Evolutionary conservation across 805 yeast genomes (phyloP), one percentile per base, ranked within the genome.

Genomic region (Torulaspora delbrueckii): DNA sequence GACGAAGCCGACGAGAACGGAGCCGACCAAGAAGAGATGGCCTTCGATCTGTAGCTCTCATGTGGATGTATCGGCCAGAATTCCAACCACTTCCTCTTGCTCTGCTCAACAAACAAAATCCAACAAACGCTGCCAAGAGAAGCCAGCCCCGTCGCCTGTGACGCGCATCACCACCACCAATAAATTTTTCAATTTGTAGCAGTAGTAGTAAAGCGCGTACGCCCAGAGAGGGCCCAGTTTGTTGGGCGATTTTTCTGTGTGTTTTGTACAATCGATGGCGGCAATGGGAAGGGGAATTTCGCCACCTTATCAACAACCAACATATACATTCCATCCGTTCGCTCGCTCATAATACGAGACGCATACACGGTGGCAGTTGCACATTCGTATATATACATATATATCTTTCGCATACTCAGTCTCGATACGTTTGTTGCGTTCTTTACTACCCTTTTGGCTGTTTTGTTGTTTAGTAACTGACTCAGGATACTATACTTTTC

Each of bases 221-320:
- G n/a, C 13, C 30, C 13, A 26, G 30, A 19, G 30, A 26, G n/a
- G n/a, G 30, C 30, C 31, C 30, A 28, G 42, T 39, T 39, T 39
- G 42, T 39, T 39, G 42, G 26, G 34, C 19, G 14, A 14, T 31
- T 31, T 31, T 31, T 28, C 6, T 37, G 28, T 37, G 32, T 26
- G 40, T 38, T 38, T 30, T 39, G 42, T 39, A 39, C 34, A 14
- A 14, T 31, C 14, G 34, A 18, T 27, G 42, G 42, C 42, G 42
- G 42, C 42, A 39, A 39, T 10, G 9, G 28, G 41, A 22, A 23
- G 39, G 39, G 27, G 39, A 32, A 27, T 37, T 37, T 37, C 31
- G 41, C 41, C 41, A 37, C 41, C 41, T 37, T 37, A 37, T 37
- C 41, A 25, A 27, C 34, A 31, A 14, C 13, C 19, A 14, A 7